phyloP scores from a whole-genome alignment of 202 grass and related monocot species.

The Dendrocalamus latiflorus region DNA sequence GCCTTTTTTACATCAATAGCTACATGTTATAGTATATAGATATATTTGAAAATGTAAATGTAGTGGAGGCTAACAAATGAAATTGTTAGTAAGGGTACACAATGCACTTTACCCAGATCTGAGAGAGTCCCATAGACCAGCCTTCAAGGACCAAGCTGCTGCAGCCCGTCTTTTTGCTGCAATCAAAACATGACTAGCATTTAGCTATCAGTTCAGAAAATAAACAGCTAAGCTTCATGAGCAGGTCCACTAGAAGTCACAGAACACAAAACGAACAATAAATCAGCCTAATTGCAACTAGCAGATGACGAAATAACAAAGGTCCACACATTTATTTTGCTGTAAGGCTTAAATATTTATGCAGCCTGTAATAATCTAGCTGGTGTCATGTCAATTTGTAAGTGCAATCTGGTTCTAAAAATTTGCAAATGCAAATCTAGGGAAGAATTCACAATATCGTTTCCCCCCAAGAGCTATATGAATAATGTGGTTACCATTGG shows the following conservation, averaged over 20 bases:
- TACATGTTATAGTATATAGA: not conserved
- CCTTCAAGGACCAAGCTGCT: conserved; percentile 57
- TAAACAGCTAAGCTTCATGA: not conserved
- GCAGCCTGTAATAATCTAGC: not conserved
- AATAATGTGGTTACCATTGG: no score
- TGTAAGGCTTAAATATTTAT: not conserved
- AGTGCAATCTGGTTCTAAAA: not conserved
- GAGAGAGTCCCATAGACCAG: conserved; percentile 93
- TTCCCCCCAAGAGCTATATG: not conserved
- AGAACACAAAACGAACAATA: not conserved
- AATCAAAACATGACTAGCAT: not conserved
- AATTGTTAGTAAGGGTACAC: not conserved
- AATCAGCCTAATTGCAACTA: not conserved
- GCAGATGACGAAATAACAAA: no score
- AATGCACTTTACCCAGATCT: conserved; percentile 65
- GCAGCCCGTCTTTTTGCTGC: conserved; percentile 33
- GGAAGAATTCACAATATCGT: not conserved
- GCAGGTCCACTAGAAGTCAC: not conserved
- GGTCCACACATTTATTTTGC: no score
- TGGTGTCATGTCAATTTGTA: not conserved
- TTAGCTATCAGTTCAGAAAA: not conserved
- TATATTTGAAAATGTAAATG: not conserved
- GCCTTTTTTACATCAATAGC: not conserved
- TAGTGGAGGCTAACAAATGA: not conserved
- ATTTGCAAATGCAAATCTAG: not conserved